Conservation (phyloP, 441 rosid genomes). For the Biscutella laevigata region DNA sequence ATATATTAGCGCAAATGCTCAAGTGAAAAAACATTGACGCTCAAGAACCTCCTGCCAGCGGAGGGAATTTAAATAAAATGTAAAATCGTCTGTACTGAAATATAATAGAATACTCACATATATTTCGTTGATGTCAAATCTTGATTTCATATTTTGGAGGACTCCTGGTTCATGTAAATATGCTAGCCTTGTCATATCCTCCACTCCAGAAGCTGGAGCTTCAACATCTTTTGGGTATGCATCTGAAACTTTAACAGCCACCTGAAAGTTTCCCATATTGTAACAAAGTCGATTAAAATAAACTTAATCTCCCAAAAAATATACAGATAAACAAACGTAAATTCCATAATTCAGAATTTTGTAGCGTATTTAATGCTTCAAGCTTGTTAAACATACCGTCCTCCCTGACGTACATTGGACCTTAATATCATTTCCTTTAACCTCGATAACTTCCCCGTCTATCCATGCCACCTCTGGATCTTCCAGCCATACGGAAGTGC, state of each 20-base stretch:
- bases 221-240: slow-evolving; percentile 76
- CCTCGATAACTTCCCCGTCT: slow-evolving; percentile 73
- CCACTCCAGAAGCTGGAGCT: slow-evolving; percentile 86
- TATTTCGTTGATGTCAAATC: slow-evolving; percentile 92
- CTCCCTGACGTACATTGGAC: slow-evolving; percentile 78
- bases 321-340: slow-evolving; percentile 14
- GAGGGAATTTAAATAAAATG: background rate
- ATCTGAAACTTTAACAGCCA: slow-evolving; percentile 52
- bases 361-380: background rate
- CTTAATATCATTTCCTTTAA: slow-evolving; percentile 58
- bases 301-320: background rate
- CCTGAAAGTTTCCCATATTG: slow-evolving; percentile 36
- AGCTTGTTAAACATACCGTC: slow-evolving; percentile 40
- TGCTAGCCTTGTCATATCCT: slow-evolving; percentile 95
- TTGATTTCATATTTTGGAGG: slow-evolving; percentile 76
- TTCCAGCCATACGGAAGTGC: slow-evolving; percentile 87
- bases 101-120: slow-evolving; percentile 46
- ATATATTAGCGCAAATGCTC: background rate
- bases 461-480: slow-evolving; percentile 85
- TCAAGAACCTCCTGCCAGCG: background rate
- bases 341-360: background rate
- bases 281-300: background rate
- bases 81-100: slow-evolving; percentile 6
- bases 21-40: slow-evolving; percentile 2
- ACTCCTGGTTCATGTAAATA: slow-evolving; percentile 97